Evolutionary conservation across 192 early-diverging fungal genomes (phyloP).

Genomic region (Coemansia sp.): DNA sequence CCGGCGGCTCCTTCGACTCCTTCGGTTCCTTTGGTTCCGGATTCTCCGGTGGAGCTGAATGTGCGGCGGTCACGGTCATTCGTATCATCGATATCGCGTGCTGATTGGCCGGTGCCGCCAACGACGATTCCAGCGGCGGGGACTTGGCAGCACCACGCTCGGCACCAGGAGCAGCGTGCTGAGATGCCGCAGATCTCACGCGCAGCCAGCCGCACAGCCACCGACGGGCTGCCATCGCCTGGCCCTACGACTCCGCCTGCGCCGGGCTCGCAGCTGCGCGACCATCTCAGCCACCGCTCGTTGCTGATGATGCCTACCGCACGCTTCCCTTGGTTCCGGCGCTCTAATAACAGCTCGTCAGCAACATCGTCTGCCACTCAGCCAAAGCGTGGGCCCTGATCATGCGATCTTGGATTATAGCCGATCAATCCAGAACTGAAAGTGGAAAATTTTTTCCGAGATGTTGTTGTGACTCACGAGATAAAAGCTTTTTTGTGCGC

Average conservation of each 20-base stretch:
- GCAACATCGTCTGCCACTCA: background rate
- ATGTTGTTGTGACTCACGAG: conserved; percentile 1
- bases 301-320: conserved; percentile 12
- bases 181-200: background rate
- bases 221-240: background rate
- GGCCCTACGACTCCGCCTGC: background rate
- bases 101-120: conserved; percentile 50
- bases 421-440: conserved; percentile 14
- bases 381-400: background rate
- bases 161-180: conserved; percentile 10
- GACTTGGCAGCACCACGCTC: background rate
- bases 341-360: conserved; percentile 2
- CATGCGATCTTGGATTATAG: background rate
- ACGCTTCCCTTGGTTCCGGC: conserved; percentile 43
- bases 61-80: conserved; percentile 37
- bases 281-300: conserved; percentile 10
- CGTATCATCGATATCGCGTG: conserved; percentile 35
- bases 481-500: background rate
- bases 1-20: background rate
- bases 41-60: background rate
- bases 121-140: conserved; percentile 15
- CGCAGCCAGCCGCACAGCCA: conserved; percentile 4
- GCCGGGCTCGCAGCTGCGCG: background rate
- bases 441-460: conserved; percentile 1
- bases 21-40: background rate